Base-by-base conservation (phyloP, 805 yeast genomes). In the Pichia cephalocereana region DNA sequence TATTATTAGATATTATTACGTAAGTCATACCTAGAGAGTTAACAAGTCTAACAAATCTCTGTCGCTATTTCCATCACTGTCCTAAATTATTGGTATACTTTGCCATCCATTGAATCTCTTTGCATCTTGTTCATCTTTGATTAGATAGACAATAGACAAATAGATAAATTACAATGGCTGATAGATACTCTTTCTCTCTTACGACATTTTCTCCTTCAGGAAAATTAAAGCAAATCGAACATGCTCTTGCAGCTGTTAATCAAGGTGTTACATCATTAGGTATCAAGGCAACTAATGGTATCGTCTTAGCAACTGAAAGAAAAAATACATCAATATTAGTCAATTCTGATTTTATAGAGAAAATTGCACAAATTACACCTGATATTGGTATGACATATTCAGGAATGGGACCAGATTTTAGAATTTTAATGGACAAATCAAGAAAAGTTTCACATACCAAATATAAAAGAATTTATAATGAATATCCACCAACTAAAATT, bases 171-270 rank as follows among this genome's bases (percentile, higher is more conserved):
- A 12, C 28, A 38, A 93, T 93, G 98, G 96, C 99, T 51, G 99
- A 93, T 68, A 82, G 99, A 76, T 93, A 93, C 70, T 89, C 98
- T 19, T 93, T 93, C 65, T 93, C 99, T 26, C 77, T 93, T 53
- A 93, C 99, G 27, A 93, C 99, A 17, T 93, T 93, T 67, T 91
- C 98, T 44, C 99, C 99, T 62, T 86, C 96, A 68, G 99, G 99
- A 57, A 93, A 93, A 73, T 79, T 93, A 56, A 96, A 90, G 44
- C 99, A 93, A 71, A 93, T 93, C 59, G 99, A 93, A 67, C 91
- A 93, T 67, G 99, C 99, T 17, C 74, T 93, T 58, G 90, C 91
- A 57, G 98, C 96, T 1, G 99, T 93, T 41, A 93, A 91, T 61
- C 96, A 89, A 64, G 99, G 99, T 66, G 96, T 93, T 45, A 90